Conservation (phyloP, 257 asterid genomes). For the Gentiana straminea region DNA sequence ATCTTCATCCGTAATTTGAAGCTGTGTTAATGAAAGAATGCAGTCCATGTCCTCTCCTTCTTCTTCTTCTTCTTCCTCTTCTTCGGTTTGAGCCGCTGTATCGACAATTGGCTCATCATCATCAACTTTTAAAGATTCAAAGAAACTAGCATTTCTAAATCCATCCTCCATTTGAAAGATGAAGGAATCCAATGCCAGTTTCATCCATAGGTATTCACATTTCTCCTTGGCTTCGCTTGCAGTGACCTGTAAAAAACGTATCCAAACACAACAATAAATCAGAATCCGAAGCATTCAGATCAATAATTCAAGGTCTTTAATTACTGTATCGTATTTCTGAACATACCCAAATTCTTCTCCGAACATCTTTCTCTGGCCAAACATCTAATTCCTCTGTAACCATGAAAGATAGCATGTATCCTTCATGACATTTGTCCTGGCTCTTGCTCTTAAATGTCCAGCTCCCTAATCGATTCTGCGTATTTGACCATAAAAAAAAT, state of each 20-base stretch:
- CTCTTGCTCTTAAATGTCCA: conserved; percentile 93
- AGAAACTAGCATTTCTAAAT: conserved; percentile 4
- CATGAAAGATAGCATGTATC: conserved; percentile 65
- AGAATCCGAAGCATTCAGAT: conserved; percentile 5
- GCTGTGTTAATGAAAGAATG: conserved; percentile 3
- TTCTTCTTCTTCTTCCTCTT: conserved; percentile 21
- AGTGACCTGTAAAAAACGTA: conserved; percentile 38
- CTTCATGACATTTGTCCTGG: conserved; percentile 75
- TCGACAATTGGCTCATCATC: conserved; percentile 23
- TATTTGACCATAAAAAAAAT: not conserved
- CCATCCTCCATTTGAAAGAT: conserved; percentile 24
- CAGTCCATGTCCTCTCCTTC: not conserved
- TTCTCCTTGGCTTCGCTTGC: conserved; percentile 60
- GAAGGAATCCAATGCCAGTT: conserved; percentile 65
- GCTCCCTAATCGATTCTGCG: conserved; percentile 61
- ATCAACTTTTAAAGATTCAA: conserved; percentile 7
- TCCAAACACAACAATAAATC: conserved; percentile 6
- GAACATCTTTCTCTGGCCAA: conserved; percentile 88
- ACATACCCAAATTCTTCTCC: conserved; percentile 81
- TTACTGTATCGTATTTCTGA: not conserved
- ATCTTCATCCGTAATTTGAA: conserved; percentile 4
- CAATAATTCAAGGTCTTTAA: not conserved
- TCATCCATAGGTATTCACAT: conserved; percentile 80
- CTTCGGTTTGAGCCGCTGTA: conserved; percentile 15
- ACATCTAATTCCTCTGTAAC: conserved; percentile 71